Base-by-base conservation (phyloP, 768 basidiomycete genomes). In the Hirschioporus abietinus region DNA sequence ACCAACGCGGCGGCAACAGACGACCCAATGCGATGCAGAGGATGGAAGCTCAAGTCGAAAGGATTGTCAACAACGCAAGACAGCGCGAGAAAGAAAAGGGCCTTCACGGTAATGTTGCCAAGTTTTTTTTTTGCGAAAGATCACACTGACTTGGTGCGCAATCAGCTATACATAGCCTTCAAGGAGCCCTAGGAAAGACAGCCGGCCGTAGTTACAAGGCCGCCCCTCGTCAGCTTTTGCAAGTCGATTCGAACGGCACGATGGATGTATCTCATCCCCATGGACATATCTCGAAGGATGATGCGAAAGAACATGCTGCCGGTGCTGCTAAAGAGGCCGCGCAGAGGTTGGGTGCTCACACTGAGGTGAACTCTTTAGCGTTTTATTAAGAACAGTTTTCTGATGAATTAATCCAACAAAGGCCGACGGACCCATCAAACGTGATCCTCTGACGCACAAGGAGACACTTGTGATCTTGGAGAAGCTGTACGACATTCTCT, bases 41-140 rank as follows among this genome's bases (percentile, higher is more conserved):
- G 69, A 95, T 95, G 93, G 92, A 94, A 72, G 86, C 90, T 65
- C 97, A 99, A 75, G 96, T 99, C 18, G 96, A 99, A 79, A 82
- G 96, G 69, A 92, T 99, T 68, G 96, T 99, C 24, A 95, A 88
- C 71, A 95, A 92, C 74, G 92, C 95, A 0, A 86, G 93, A 70
- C 82, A 89, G 74, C 81, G 94, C 69, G 93, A 95, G 74, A 92
- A 89, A 76, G 92, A 94, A 73, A 93, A 95, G 74, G 88, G 88
- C 20, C 67, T 88, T 65, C 85, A 88, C 70, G 84, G 72, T 74
- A 82, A n/a, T n/a, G n/a, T n/a, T 84, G 71, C 66, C 77, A 71
- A 30, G 8, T 30, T 3, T 30, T 35, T 66, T 17, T 60, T 61
- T 25, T 59, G 64, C 23, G 27, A 20, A 30, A 17, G 58, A 12